Evolutionary conservation across 805 yeast species (phyloP).

Genomic region (Komagataella pseudopastoris): DNA sequence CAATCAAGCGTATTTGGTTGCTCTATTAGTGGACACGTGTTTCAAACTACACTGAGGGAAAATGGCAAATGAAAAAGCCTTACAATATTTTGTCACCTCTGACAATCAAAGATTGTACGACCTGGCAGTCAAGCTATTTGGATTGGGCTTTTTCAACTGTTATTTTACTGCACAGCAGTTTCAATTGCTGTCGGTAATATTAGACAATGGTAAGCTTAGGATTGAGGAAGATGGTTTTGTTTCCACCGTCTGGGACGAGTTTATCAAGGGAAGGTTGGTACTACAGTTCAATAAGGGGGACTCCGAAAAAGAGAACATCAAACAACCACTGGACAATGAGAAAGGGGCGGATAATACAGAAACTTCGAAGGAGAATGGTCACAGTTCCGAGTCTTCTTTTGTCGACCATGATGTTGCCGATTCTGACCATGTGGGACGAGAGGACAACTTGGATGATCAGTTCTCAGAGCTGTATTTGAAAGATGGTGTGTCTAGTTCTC

Average conservation of each 20-base stretch:
- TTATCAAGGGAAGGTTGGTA: constrained; percentile 26
- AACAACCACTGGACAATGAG: neutral
- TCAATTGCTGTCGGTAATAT: constrained; percentile 30
- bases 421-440: constrained; percentile 5
- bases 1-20: neutral
- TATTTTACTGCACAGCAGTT: constrained; percentile 44
- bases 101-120: constrained; percentile 15
- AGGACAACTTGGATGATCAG: constrained; percentile 13
- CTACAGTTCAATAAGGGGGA: constrained; percentile 13
- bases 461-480: constrained; percentile 27
- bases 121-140: constrained; percentile 21
- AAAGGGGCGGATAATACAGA: neutral
- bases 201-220: constrained; percentile 18
- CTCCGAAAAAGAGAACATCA: constrained; percentile 8
- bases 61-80: neutral
- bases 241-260: constrained; percentile 25
- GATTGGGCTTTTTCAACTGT: constrained; percentile 27
- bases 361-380: neutral
- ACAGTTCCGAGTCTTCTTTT: neutral
- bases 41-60: neutral
- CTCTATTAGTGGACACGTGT: neutral
- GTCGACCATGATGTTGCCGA: neutral
- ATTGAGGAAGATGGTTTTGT: constrained; percentile 1
- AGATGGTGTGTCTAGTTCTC: constrained; percentile 31
- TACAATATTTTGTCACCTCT: constrained; percentile 7